Percentiles rank a stretch among this genome's conserved stretches.
These are phyloP conservation scores for Shiraia bambusicola DNA, from an alignment of 2,329 filamentous ascomycete genomes.

Conservation along the genomic window DNA sequence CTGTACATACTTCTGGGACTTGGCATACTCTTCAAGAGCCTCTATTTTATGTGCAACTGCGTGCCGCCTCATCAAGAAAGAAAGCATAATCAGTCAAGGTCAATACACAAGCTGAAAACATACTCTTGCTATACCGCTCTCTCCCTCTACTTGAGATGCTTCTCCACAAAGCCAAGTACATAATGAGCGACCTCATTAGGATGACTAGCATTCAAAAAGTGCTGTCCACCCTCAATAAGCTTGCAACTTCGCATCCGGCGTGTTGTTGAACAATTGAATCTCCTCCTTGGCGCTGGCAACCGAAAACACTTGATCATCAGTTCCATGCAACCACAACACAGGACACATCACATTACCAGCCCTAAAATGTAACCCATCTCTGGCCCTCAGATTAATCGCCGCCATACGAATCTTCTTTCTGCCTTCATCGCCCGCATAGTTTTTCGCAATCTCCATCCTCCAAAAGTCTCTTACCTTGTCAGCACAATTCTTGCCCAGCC, in stretches of 20 bases:
- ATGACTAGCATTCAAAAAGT: slow-evolving; percentile 53
- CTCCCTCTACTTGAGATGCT: slow-evolving; percentile 18
- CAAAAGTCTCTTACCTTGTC: slow-evolving; percentile 47
- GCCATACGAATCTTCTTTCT: slow-evolving; percentile 52
- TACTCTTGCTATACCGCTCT: not conserved
- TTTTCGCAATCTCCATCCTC: slow-evolving; percentile 47
- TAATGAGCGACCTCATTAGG: slow-evolving; percentile 47
- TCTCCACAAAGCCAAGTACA: slow-evolving; percentile 35
- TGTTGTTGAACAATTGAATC: slow-evolving; percentile 51
- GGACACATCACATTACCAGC: slow-evolving; percentile 53
- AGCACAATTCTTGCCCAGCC: slow-evolving; percentile 48
- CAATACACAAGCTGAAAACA: not conserved
- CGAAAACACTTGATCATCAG: slow-evolving; percentile 46
- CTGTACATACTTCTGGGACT: too few relatives aligned
- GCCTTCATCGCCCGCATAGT: slow-evolving; percentile 54
- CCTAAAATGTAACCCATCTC: slow-evolving; percentile 51
- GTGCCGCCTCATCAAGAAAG: too few relatives aligned
- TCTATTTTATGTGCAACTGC: too few relatives aligned
- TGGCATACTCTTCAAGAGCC: too few relatives aligned
- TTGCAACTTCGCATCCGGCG: slow-evolving; percentile 46
- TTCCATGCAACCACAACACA: slow-evolving; percentile 54
- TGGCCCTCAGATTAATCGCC: slow-evolving; percentile 51
- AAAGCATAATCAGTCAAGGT: too few relatives aligned
- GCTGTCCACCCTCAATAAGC: slow-evolving; percentile 51
- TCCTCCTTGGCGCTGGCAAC: slow-evolving; percentile 50